Conservation (phyloP, 1,284 basidiomycete genomes). For the Malassezia japonica region DNA sequence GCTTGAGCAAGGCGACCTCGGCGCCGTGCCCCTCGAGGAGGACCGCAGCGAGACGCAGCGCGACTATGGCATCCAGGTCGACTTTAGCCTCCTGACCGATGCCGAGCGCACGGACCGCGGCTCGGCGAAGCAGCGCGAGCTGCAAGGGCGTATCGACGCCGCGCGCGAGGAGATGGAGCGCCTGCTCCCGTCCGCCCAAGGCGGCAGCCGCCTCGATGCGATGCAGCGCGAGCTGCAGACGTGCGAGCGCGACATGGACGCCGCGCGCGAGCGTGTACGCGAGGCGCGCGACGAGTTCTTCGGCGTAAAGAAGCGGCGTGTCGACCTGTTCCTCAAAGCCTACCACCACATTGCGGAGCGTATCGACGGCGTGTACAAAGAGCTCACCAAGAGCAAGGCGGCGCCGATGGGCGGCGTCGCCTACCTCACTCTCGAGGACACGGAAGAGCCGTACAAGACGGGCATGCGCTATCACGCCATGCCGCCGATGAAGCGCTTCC, state of each 20-base stretch:
- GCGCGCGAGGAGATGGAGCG: slow-evolving; percentile 67
- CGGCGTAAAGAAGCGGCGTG: slow-evolving; percentile 61
- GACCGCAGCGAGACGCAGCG: slow-evolving; percentile 60
- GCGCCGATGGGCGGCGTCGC: slow-evolving; percentile 91
- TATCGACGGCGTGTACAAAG: slow-evolving; percentile 95
- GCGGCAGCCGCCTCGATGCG: slow-evolving; percentile 84
- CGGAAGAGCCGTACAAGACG: slow-evolving; percentile 89
- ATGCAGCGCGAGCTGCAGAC: slow-evolving; percentile 61
- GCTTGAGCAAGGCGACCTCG: slow-evolving; percentile 64
- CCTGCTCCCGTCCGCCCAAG: slow-evolving; percentile 94
- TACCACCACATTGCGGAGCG: slow-evolving; percentile 89
- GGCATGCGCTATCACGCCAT: slow-evolving; percentile 98
- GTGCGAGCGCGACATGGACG: slow-evolving; percentile 56
- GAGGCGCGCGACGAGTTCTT: slow-evolving; percentile 80
- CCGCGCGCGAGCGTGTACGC: slow-evolving; percentile 66
- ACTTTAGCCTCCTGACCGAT: slow-evolving; percentile 68
- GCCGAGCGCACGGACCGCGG: slow-evolving; percentile 70
- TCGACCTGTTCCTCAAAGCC: slow-evolving; percentile 84
- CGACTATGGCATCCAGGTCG: slow-evolving; percentile 81
- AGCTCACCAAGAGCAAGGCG: slow-evolving; percentile 85
- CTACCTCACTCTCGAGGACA: slow-evolving; percentile 88
- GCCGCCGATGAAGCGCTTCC: slow-evolving; percentile 91
- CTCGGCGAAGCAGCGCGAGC: slow-evolving; percentile 61
- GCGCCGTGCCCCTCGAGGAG: slow-evolving; percentile 82
- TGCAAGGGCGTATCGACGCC: slow-evolving; percentile 54